A percentile compares a stretch with the other conserved stretches of the same genome.
Conservation (phyloP, 1,284 basidiomycete genomes). For the Ustilago trichophora region DNA sequence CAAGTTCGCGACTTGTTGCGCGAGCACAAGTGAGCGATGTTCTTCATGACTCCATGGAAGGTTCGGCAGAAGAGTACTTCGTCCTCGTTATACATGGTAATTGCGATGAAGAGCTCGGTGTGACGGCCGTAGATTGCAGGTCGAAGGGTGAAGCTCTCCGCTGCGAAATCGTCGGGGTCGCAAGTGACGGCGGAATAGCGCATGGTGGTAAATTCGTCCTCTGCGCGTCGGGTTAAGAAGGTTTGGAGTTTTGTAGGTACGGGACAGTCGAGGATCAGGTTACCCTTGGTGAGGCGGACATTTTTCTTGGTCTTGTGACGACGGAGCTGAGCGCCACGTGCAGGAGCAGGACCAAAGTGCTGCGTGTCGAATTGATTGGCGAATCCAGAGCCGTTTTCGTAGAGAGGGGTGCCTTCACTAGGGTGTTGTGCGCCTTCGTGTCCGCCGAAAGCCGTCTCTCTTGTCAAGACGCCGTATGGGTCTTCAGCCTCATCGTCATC, state of each 20-base stretch:
- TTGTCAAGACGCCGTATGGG: slow-evolving; percentile 19
- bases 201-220: slow-evolving; percentile 83
- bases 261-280: slow-evolving; percentile 66
- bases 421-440: not conserved
- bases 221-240: slow-evolving; percentile 80
- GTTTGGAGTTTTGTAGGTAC: slow-evolving; percentile 64
- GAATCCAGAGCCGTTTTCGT: not conserved
- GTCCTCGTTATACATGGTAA: slow-evolving; percentile 94
- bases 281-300: slow-evolving; percentile 65
- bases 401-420: slow-evolving; percentile 7
- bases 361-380: slow-evolving; percentile 52
- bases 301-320: slow-evolving; percentile 67
- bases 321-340: slow-evolving; percentile 59
- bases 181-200: slow-evolving; percentile 66
- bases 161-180: slow-evolving; percentile 85
- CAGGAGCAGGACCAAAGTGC: slow-evolving; percentile 64
- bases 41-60: slow-evolving; percentile 89
- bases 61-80: slow-evolving; percentile 92
- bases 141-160: slow-evolving; percentile 81
- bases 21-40: slow-evolving; percentile 75
- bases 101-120: slow-evolving; percentile 82
- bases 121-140: slow-evolving; percentile 81
- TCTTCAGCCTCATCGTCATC: slow-evolving; percentile 20
- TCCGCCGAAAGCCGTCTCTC: slow-evolving; percentile 24
- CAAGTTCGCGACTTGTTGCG: slow-evolving; percentile 93